A percentile compares a stretch with the other conserved stretches of the same genome.
Conservation (phyloP, 768 basidiomycete genomes). For the Pleurotus giganteus region DNA sequence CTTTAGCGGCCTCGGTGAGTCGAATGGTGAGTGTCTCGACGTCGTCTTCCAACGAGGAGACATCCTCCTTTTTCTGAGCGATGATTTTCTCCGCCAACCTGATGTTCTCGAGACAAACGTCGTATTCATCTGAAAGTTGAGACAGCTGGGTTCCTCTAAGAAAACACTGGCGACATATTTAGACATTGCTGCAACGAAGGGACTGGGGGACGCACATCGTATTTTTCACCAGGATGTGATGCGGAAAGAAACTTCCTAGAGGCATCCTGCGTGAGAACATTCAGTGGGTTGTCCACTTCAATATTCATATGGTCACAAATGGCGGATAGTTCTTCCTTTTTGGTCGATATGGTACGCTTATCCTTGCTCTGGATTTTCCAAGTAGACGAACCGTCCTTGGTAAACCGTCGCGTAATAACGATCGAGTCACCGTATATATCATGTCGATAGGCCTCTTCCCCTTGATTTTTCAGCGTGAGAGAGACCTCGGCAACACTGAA, state of each 20-base stretch:
- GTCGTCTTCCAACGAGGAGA: constrained; percentile 70
- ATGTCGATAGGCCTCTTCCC: constrained; percentile 86
- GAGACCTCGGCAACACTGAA: constrained; percentile 70
- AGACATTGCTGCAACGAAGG: neutral
- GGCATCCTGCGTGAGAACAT: constrained; percentile 83
- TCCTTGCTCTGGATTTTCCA: constrained; percentile 84
- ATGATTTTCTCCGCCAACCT: constrained; percentile 64
- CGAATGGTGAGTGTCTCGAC: constrained; percentile 56
- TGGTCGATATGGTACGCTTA: constrained; percentile 64
- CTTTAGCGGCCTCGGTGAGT: constrained; percentile 72
- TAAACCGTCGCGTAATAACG: constrained; percentile 78
- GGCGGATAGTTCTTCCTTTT: constrained; percentile 79
- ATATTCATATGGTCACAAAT: constrained; percentile 97
- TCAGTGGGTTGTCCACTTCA: constrained; percentile 96
- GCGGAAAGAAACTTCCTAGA: constrained; percentile 78
- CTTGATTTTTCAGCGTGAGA: constrained; percentile 84
- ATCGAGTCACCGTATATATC: constrained; percentile 87
- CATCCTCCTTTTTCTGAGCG: constrained; percentile 65
- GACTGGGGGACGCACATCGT: constrained; percentile 58
- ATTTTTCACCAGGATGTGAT: constrained; percentile 80
- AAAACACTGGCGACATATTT: constrained; percentile 68
- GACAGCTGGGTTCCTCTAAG: constrained; percentile 88
- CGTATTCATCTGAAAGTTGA: constrained; percentile 87
- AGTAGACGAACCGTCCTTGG: constrained; percentile 65
- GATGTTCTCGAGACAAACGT: constrained; percentile 73